phyloP scores from a whole-genome alignment of 2,329 filamentous ascomycete genomes.

The Cladophialophora immunda region DNA sequence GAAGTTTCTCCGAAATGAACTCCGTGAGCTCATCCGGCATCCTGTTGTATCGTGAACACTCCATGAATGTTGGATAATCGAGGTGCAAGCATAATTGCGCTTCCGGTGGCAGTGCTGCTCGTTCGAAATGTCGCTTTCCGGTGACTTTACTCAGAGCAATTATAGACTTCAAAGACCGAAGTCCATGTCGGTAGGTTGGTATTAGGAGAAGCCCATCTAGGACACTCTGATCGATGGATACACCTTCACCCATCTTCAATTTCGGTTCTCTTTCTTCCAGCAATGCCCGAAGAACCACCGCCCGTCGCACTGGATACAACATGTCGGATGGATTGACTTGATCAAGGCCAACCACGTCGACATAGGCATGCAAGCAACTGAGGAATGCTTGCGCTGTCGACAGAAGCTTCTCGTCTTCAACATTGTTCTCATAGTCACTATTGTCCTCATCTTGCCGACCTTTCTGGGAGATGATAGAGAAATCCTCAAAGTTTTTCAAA shows the following conservation, averaged over 20 bases:
- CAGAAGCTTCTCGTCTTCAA: neutral
- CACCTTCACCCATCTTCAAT: neutral
- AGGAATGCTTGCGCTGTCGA: neutral
- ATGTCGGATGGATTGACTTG: neutral
- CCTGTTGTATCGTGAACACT: neutral
- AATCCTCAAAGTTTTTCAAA: neutral
- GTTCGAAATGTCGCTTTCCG: neutral
- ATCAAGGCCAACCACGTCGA: neutral
- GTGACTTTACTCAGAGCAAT: conserved; percentile 6
- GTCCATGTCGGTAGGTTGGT: neutral
- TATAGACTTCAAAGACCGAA: conserved; percentile 9
- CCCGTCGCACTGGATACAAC: neutral
- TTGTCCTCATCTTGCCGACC: too few species aligned
- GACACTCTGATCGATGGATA: neutral
- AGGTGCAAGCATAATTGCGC: conserved; percentile 6
- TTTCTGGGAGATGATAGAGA: neutral
- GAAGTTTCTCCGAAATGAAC: neutral
- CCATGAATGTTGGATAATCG: neutral
- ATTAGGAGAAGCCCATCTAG: neutral
- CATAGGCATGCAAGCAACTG: neutral
- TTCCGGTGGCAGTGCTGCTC: conserved; percentile 1
- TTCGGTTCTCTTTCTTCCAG: neutral
- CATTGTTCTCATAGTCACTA: neutral
- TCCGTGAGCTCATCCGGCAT: neutral
- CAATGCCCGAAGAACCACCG: neutral